A percentile compares a stretch with the other conserved stretches of the same genome.
Evolutionary conservation across 768 basidiomycete species (phyloP).

Genomic region (Amylocystis lapponica): DNA sequence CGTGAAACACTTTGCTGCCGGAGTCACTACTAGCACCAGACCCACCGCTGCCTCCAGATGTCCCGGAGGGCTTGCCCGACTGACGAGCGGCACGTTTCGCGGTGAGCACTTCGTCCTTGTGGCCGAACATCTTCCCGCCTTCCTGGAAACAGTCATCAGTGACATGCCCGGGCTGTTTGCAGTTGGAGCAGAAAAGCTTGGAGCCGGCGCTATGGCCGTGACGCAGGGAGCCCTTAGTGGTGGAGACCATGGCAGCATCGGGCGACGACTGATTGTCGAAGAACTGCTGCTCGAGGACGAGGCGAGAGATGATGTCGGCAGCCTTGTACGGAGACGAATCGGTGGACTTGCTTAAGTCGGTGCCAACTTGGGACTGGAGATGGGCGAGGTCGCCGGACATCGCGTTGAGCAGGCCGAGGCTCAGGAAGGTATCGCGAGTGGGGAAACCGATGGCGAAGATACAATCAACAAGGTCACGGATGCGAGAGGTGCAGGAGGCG

Average conservation of each 20-base stretch:
- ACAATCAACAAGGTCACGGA: too few relatives aligned
- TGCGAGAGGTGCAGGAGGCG: too few relatives aligned
- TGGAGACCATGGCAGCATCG: neutral
- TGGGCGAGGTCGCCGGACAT: neutral
- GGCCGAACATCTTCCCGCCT: neutral
- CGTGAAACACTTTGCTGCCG: neutral
- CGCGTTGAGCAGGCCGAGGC: too few relatives aligned
- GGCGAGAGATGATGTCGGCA: neutral
- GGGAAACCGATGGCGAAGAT: too few relatives aligned
- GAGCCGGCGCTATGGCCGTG: neutral
- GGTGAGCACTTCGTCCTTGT: neutral
- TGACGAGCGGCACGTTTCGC: neutral
- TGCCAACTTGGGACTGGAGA: neutral
- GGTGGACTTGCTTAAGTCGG: neutral
- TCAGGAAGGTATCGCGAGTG: too few relatives aligned
- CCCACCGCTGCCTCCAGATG: neutral
- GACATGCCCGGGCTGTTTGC: neutral
- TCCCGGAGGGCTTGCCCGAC: neutral
- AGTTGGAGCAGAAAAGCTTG: neutral
- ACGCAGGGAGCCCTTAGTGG: neutral
- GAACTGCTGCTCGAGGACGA: neutral
- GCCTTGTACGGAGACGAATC: neutral
- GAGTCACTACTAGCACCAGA: neutral
- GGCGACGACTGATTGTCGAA: neutral
- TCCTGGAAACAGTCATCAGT: neutral